Conservation (phyloP, 2,329 filamentous ascomycete genomes). For the Celoporthe dispersa region DNA sequence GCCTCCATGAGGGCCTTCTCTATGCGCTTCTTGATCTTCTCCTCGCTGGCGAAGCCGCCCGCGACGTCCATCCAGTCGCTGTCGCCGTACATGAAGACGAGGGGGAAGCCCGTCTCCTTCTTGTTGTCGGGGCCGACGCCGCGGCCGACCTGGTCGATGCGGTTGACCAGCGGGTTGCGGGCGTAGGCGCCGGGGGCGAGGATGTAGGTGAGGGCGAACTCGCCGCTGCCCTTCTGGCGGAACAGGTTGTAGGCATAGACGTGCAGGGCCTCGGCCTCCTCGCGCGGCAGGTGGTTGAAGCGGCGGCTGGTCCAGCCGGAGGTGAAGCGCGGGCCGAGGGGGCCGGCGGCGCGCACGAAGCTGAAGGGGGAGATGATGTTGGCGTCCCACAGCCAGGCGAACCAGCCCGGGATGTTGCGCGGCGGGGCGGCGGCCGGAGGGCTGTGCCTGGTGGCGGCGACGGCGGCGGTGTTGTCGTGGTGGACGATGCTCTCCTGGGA, state of each 20-base stretch:
- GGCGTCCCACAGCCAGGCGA: conserved; percentile 93
- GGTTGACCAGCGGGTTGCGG: conserved; percentile 81
- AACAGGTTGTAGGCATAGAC: conserved; percentile 95
- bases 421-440: conserved; percentile 40
- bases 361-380: conserved; percentile 93
- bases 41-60: conserved; percentile 78
- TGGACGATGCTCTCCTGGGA: conserved; percentile 62
- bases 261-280: conserved; percentile 84
- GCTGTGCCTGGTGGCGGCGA: conserved; percentile 38
- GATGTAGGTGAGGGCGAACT: conserved; percentile 91
- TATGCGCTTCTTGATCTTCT: conserved; percentile 75
- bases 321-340: conserved; percentile 86
- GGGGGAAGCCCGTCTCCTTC: conserved; percentile 69
- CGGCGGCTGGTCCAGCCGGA: conserved; percentile 93
- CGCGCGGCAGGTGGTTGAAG: conserved; percentile 83
- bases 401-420: conserved; percentile 77
- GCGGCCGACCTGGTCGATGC: conserved; percentile 86
- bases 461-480: conserved; percentile 37
- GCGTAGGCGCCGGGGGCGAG: conserved; percentile 94
- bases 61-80: conserved; percentile 98
- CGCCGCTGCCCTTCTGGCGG: conserved; percentile 86
- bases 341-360: conserved; percentile 82
- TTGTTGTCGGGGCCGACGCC: conserved; percentile 52
- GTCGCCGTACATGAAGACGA: conserved; percentile 96
- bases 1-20: conserved; percentile 63